Conservation (phyloP, 345 rosid genomes). For the Melastoma malabathricum region DNA sequence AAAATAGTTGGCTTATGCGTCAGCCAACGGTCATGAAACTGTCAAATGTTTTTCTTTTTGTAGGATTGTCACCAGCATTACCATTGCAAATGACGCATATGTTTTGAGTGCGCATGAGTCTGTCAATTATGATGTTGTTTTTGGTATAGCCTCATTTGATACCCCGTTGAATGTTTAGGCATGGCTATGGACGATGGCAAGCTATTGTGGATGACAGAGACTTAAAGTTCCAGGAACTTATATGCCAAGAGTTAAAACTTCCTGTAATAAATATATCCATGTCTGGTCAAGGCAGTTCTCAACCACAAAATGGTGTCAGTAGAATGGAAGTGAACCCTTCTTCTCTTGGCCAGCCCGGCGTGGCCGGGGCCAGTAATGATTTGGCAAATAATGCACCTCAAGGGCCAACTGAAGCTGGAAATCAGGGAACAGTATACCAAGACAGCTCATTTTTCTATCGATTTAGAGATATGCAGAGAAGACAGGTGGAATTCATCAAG, state of each 20-base stretch:
- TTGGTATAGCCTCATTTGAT: background rate
- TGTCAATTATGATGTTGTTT: background rate
- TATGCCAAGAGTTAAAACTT: slow-evolving; percentile 82
- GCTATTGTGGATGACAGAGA: slow-evolving; percentile 95
- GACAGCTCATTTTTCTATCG: slow-evolving; percentile 43
- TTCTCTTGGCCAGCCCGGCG: slow-evolving; percentile 32
- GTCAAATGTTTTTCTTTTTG: too few relatives aligned
- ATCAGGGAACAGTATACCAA: slow-evolving; percentile 30
- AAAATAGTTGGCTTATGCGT: too few relatives aligned
- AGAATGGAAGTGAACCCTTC: slow-evolving; percentile 26
- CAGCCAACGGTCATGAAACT: too few relatives aligned
- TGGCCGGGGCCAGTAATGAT: slow-evolving; percentile 36
- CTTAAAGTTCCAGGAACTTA: slow-evolving; percentile 68
- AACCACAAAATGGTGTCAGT: slow-evolving; percentile 52
- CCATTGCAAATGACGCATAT: background rate
- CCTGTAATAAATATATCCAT: slow-evolving; percentile 56
- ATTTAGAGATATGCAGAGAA: slow-evolving; percentile 83
- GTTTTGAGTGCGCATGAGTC: background rate
- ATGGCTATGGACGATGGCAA: slow-evolving; percentile 99
- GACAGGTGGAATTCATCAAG: slow-evolving; percentile 89
- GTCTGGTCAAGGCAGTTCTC: slow-evolving; percentile 53
- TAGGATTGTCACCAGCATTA: too few relatives aligned
- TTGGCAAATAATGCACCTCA: slow-evolving; percentile 28
- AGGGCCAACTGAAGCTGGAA: slow-evolving; percentile 33
- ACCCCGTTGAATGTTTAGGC: slow-evolving; percentile 34